A percentile compares a stretch with the other conserved stretches of the same genome.
These are phyloP conservation scores for Sporothrix sp. DNA, from an alignment of 2,329 filamentous ascomycete genomes.

Conservation along the genomic window DNA sequence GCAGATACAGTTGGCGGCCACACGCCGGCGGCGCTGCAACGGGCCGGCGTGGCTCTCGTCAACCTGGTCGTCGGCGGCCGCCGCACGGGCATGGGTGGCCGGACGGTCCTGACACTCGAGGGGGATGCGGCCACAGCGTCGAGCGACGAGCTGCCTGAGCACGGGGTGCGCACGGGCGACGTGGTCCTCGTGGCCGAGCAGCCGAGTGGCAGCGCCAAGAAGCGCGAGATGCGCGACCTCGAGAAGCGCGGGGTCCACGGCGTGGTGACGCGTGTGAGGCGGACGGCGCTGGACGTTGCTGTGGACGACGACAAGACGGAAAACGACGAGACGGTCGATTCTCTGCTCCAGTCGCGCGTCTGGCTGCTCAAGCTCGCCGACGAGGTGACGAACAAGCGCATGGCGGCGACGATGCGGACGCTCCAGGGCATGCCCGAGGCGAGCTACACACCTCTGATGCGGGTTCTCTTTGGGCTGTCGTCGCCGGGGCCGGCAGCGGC, in stretches of 20 bases:
- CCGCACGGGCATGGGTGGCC: slow-evolving; percentile 85
- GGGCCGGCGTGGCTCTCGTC: slow-evolving; percentile 67
- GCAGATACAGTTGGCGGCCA: slow-evolving; percentile 56
- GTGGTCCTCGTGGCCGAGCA: slow-evolving; percentile 70
- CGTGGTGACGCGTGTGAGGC: slow-evolving; percentile 57
- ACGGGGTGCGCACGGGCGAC: slow-evolving; percentile 67
- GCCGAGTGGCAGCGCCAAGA: slow-evolving; percentile 61
- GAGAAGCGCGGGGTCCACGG: slow-evolving; percentile 59
- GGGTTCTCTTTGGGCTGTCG: slow-evolving; percentile 52
- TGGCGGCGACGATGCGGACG: slow-evolving; percentile 53
- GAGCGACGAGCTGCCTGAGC: slow-evolving; percentile 48
- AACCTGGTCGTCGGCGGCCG: slow-evolving; percentile 66
- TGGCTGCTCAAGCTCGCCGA: slow-evolving; percentile 61
- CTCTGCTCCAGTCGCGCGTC: slow-evolving; percentile 32
- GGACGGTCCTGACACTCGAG: slow-evolving; percentile 72
- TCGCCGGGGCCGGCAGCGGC: slow-evolving; percentile 30
- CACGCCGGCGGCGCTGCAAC: slow-evolving; percentile 59
- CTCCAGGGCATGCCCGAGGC: slow-evolving; percentile 47
- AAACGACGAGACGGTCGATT: slow-evolving; percentile 40
- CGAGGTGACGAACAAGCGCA: slow-evolving; percentile 56
- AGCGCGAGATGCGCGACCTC: slow-evolving; percentile 60
- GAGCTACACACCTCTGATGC: slow-evolving; percentile 50
- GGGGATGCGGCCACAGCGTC: slow-evolving; percentile 47
- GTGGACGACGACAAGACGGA: slow-evolving; percentile 54
- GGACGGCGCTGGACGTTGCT: slow-evolving; percentile 52